phyloP scores from a whole-genome alignment of 176 grass and related monocot species.

The Microstegium vimineum region DNA sequence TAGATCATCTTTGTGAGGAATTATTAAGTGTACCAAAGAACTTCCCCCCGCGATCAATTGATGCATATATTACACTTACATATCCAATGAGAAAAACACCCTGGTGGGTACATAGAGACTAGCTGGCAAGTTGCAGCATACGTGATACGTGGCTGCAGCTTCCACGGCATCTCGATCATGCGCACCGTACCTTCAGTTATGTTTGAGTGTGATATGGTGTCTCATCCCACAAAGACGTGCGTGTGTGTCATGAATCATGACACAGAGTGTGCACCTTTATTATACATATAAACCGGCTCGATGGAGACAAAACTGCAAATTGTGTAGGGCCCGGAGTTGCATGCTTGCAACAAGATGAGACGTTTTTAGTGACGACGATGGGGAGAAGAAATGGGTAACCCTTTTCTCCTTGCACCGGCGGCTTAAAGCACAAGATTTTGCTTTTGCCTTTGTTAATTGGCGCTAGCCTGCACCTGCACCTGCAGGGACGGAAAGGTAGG shows the following conservation, averaged over 20 bases:
- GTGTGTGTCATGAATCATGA: constrained; percentile 10
- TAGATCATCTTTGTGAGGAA: too few relatives aligned
- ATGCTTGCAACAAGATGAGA: constrained; percentile 39
- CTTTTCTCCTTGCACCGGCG: background rate
- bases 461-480: too few relatives aligned
- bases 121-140: background rate
- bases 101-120: too few relatives aligned
- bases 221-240: background rate
- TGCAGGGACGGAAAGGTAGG: background rate
- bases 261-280: constrained; percentile 13
- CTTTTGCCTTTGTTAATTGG: constrained; percentile 3
- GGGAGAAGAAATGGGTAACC: constrained; percentile 21
- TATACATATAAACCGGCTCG: background rate
- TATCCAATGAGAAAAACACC: too few relatives aligned
- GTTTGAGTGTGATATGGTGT: background rate
- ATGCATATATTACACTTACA: background rate
- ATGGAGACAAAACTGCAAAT: background rate
- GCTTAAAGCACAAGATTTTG: constrained; percentile 31
- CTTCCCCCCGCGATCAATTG: background rate
- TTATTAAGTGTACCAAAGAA: too few relatives aligned
- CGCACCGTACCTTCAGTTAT: background rate
- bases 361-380: constrained; percentile 31
- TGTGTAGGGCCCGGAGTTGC: background rate
- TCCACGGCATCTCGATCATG: background rate
- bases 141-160: background rate